Percentiles rank a stretch among this genome's conserved stretches.
These are phyloP conservation scores for Symbiotaphrina buchneri DNA, from an alignment of 495 filamentous ascomycete species.

Conservation along the genomic window DNA sequence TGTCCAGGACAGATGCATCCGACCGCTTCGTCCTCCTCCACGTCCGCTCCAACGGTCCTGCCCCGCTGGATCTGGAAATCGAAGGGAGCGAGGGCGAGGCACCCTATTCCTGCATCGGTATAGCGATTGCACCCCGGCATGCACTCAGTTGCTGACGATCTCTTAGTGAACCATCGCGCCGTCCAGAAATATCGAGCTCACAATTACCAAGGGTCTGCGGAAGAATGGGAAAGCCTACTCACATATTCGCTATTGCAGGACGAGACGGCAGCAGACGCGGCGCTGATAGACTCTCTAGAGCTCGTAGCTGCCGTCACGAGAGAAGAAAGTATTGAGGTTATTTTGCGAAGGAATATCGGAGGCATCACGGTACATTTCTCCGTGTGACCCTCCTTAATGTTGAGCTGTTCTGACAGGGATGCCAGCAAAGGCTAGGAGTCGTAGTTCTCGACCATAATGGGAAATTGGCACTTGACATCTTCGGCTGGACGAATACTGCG, in stretches of 20 bases:
- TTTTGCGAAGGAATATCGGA: slow-evolving; percentile 4
- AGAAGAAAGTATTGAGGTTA: slow-evolving; percentile 1
- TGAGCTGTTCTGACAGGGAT: background rate
- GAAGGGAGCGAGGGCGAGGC: slow-evolving; percentile 43
- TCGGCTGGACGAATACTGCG: slow-evolving; percentile 5
- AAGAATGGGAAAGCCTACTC: slow-evolving; percentile 33
- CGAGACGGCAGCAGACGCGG: background rate
- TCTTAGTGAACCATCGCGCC: no score
- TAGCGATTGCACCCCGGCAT: slow-evolving; percentile 8
- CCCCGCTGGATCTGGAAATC: slow-evolving; percentile 33
- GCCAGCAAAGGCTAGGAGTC: slow-evolving; percentile 5
- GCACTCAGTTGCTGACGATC: background rate
- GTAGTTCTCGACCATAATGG: slow-evolving; percentile 4
- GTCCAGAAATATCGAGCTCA: no score
- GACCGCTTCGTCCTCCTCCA: slow-evolving; percentile 33
- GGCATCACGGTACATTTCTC: slow-evolving; percentile 4
- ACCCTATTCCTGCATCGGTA: slow-evolving; percentile 34
- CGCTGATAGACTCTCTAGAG: slow-evolving; percentile 1
- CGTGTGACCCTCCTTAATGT: background rate
- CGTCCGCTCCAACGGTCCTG: slow-evolving; percentile 21
- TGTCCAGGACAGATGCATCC: no score
- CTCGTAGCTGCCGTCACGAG: slow-evolving; percentile 2
- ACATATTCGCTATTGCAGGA: slow-evolving; percentile 12
- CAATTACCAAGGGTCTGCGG: slow-evolving; percentile 26
- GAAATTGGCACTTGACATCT: slow-evolving; percentile 5